Evolutionary conservation across 2,329 filamentous ascomycete species (phyloP).

Genomic region (Aphanocladium album): DNA sequence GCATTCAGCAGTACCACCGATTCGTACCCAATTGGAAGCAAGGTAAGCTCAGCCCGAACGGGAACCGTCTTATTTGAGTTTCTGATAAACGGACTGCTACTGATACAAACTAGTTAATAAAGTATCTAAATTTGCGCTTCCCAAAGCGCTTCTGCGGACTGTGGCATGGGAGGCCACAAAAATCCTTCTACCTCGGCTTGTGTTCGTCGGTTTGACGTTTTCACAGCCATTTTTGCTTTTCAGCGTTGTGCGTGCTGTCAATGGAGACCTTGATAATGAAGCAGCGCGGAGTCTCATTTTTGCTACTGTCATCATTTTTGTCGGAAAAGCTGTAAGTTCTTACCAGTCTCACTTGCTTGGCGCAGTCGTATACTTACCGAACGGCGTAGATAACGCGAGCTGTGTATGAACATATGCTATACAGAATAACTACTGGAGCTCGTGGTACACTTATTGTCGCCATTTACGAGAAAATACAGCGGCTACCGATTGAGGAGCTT

Average conservation of each 20-base stretch:
- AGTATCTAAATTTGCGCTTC: background rate
- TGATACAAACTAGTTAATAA: background rate
- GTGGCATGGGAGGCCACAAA: background rate
- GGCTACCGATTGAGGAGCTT: background rate
- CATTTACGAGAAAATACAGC: background rate
- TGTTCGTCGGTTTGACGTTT: background rate
- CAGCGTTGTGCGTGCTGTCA: background rate
- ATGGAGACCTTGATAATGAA: background rate
- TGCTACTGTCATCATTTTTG: background rate
- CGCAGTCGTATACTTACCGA: background rate
- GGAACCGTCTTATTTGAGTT: background rate
- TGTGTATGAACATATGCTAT: background rate
- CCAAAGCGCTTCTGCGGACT: background rate
- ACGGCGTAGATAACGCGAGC: background rate
- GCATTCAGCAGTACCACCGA: background rate
- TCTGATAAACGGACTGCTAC: background rate
- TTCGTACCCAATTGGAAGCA: background rate
- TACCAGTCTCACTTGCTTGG: background rate
- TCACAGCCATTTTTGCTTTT: background rate
- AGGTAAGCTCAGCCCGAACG: background rate
- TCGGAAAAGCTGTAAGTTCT: background rate
- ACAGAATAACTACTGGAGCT: background rate
- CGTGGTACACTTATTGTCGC: background rate
- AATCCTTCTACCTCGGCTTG: background rate
- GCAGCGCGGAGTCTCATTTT: background rate